phyloP scores from a whole-genome alignment of 2,329 filamentous ascomycete species.

The Colletotrichum sidae region DNA sequence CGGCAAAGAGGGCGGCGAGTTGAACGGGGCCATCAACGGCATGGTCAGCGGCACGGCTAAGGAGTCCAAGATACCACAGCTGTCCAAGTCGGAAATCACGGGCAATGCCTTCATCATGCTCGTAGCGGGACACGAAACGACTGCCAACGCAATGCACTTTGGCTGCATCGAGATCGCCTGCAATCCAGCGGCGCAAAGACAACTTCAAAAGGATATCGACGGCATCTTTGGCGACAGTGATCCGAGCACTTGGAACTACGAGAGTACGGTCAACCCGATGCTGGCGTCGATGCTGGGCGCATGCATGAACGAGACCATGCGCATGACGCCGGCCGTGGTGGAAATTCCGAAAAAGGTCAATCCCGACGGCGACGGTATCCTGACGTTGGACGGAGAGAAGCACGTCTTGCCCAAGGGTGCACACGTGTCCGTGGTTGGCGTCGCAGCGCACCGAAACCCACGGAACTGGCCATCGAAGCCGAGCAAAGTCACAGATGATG shows the following conservation, averaged over 20 bases:
- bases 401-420: conserved; percentile 68
- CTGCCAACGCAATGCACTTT: conserved; percentile 81
- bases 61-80: conserved; percentile 46
- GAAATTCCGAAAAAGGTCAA: conserved; percentile 77
- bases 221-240: conserved; percentile 69
- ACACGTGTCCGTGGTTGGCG: conserved; percentile 66
- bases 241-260: conserved; percentile 76
- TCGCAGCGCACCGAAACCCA: conserved; percentile 74
- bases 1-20: conserved; percentile 40
- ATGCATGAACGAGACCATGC: conserved; percentile 81
- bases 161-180: conserved; percentile 75
- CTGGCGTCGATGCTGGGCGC: conserved; percentile 79
- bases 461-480: conserved; percentile 75
- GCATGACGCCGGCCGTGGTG: conserved; percentile 77
- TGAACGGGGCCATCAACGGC: conserved; percentile 31
- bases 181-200: conserved; percentile 71
- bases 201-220: conserved; percentile 77
- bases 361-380: conserved; percentile 61
- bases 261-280: conserved; percentile 72
- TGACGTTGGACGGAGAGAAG: conserved; percentile 69
- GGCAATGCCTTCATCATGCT: conserved; percentile 78
- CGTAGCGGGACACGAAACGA: conserved; percentile 84
- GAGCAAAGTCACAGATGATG: conserved; percentile 54
- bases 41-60: conserved; percentile 27
- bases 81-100: conserved; percentile 75